Conservation (phyloP, 2,329 filamentous ascomycete genomes). For the Penicillium sp. region DNA sequence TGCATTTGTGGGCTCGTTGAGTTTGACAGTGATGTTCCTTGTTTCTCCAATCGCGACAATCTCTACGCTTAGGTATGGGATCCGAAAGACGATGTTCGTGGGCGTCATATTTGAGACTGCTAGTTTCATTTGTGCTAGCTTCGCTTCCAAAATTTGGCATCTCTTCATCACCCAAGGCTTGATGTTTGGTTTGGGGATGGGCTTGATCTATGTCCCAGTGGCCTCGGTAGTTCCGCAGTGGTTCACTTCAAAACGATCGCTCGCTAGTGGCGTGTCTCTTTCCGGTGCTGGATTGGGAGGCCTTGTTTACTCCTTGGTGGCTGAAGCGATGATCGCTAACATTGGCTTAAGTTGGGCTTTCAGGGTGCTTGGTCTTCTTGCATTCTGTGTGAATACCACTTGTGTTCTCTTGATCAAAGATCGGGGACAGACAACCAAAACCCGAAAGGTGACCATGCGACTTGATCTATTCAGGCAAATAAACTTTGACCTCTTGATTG, state of each 20-base stretch:
- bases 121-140: background rate
- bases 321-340: constrained; percentile 30
- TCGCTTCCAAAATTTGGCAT: constrained; percentile 19
- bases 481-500: background rate
- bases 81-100: background rate
- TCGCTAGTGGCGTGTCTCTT: constrained; percentile 31
- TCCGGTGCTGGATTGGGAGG: constrained; percentile 29
- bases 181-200: constrained; percentile 27
- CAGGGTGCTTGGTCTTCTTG: constrained; percentile 27
- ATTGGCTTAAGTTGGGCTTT: constrained; percentile 31
- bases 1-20: constrained; percentile 37
- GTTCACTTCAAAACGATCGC: constrained; percentile 33
- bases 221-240: constrained; percentile 28
- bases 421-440: background rate
- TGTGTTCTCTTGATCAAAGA: constrained; percentile 27
- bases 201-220: constrained; percentile 25
- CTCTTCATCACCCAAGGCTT: constrained; percentile 29
- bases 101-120: background rate
- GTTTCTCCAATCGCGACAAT: constrained; percentile 29
- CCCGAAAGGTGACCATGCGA: background rate
- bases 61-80: constrained; percentile 1
- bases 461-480: background rate
- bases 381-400: constrained; percentile 28
- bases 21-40: constrained; percentile 9
- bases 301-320: constrained; percentile 26